phyloP scores from a whole-genome alignment of 805 yeast genomes.

The Yarrowia deformans region DNA sequence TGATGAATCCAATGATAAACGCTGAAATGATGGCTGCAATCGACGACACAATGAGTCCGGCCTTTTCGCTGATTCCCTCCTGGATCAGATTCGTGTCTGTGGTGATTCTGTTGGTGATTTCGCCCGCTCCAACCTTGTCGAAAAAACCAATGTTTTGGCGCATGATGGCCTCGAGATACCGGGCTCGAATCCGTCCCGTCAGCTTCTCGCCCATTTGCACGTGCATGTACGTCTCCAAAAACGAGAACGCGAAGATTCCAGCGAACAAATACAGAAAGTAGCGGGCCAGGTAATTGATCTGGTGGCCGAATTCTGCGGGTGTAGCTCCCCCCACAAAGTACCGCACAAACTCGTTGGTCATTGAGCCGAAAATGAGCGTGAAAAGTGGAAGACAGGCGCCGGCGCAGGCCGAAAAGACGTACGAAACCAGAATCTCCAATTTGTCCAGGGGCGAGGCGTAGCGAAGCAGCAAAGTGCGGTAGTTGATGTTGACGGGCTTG shows the following conservation, averaged over 20 bases:
- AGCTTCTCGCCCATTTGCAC: constrained; percentile 54
- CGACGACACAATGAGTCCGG: constrained; percentile 52
- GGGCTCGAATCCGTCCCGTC: constrained; percentile 52
- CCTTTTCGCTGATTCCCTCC: constrained; percentile 55
- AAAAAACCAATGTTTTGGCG: constrained; percentile 55
- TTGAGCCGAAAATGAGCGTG: constrained; percentile 53
- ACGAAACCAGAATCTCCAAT: constrained; percentile 18
- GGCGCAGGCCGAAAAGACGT: constrained; percentile 22
- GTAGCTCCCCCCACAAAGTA: constrained; percentile 46
- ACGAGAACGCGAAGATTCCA: constrained; percentile 49
- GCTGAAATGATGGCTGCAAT: constrained; percentile 53
- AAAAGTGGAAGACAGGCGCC: constrained; percentile 50
- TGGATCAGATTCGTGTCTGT: constrained; percentile 54
- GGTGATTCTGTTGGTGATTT: constrained; percentile 54
- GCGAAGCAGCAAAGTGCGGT: constrained; percentile 6
- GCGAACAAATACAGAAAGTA: constrained; percentile 54
- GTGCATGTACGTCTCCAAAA: constrained; percentile 51
- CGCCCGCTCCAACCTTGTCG: constrained; percentile 54
- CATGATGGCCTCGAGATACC: constrained; percentile 51
- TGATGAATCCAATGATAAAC: constrained; percentile 51
- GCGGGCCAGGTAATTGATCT: constrained; percentile 51
- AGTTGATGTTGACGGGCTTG: constrained; percentile 27
- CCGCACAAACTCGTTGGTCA: constrained; percentile 51
- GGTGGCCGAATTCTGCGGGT: constrained; percentile 48
- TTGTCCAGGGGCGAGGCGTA: constrained; percentile 19